A percentile compares a stretch with the other conserved stretches of the same genome.
Conservation (phyloP, 768 basidiomycete genomes). For the Tylopilus rubrobrunneus region DNA sequence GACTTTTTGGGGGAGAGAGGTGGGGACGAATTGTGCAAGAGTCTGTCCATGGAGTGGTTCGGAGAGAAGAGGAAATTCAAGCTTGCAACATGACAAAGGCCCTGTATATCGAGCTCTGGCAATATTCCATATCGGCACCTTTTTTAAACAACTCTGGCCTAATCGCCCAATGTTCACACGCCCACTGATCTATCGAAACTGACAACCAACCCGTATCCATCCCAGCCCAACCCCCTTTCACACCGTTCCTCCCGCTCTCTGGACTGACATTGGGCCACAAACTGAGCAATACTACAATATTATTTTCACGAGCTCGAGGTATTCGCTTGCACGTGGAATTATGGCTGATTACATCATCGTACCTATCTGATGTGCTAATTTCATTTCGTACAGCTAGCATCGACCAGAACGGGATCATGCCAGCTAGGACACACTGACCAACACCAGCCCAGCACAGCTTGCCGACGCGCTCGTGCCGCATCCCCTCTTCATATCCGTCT, state of each 20-base stretch:
- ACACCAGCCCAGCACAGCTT: slow-evolving; percentile 1
- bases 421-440: neutral
- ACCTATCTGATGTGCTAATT: slow-evolving; percentile 10
- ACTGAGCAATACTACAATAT: too few relatives aligned
- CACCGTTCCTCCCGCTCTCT: neutral
- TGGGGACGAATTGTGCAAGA: slow-evolving; percentile 11
- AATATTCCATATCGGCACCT: slow-evolving; percentile 39
- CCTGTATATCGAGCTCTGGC: slow-evolving; percentile 37
- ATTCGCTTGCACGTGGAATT: slow-evolving; percentile 17
- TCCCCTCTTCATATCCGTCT: slow-evolving; percentile 17
- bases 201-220: neutral
- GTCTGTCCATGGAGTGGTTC: slow-evolving; percentile 25
- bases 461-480: neutral
- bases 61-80: slow-evolving; percentile 32
- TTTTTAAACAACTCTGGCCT: slow-evolving; percentile 32
- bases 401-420: slow-evolving; percentile 3
- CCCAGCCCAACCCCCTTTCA: neutral
- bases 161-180: slow-evolving; percentile 31
- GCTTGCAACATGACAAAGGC: slow-evolving; percentile 37
- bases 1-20: slow-evolving; percentile 10
- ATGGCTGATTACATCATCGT: slow-evolving; percentile 28
- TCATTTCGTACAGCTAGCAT: slow-evolving; percentile 13
- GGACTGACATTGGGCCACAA: too few relatives aligned
- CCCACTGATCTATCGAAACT: slow-evolving; percentile 5
- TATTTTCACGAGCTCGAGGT: slow-evolving; percentile 10